A percentile compares a stretch with the other conserved stretches of the same genome.
These are phyloP conservation scores for Sporisorium reilianum DNA, from an alignment of 1,284 basidiomycete species.

Conservation along the genomic window DNA sequence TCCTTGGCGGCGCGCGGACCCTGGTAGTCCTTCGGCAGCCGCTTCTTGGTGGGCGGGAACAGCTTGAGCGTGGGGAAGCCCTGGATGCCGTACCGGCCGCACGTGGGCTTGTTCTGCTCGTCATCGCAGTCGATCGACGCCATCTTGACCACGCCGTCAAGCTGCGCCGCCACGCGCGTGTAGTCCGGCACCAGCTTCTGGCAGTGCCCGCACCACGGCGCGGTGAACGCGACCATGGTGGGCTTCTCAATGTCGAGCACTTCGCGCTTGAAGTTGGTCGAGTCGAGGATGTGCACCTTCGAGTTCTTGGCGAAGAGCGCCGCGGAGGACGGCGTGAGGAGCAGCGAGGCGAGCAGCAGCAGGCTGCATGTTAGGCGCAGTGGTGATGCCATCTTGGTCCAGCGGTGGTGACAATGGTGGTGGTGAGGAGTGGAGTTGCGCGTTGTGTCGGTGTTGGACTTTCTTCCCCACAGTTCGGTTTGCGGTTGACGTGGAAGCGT, in stretches of 20 bases:
- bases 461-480: constrained; percentile 5
- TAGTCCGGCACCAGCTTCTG: constrained; percentile 87
- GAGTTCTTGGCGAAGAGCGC: constrained; percentile 61
- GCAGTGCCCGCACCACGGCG: constrained; percentile 76
- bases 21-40: constrained; percentile 79
- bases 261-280: constrained; percentile 61
- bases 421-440: not conserved
- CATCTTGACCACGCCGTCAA: constrained; percentile 85
- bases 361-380: constrained; percentile 27
- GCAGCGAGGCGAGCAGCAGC: constrained; percentile 24
- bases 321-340: constrained; percentile 32
- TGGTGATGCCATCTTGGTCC: constrained; percentile 5
- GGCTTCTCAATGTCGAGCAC: constrained; percentile 68
- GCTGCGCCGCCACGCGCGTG: constrained; percentile 81
- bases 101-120: constrained; percentile 82
- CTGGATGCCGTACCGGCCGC: constrained; percentile 84
- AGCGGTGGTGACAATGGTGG: constrained; percentile 2
- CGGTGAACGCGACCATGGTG: constrained; percentile 69
- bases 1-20: constrained; percentile 80
- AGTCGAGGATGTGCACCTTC: constrained; percentile 54
- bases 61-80: constrained; percentile 90
- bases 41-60: constrained; percentile 71
- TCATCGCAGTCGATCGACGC: constrained; percentile 93
- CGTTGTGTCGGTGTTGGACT: constrained; percentile 9
- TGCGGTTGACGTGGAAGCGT: constrained; percentile 35